Conservation (phyloP, 164 flowering plant species). For the Saururus chinensis region DNA sequence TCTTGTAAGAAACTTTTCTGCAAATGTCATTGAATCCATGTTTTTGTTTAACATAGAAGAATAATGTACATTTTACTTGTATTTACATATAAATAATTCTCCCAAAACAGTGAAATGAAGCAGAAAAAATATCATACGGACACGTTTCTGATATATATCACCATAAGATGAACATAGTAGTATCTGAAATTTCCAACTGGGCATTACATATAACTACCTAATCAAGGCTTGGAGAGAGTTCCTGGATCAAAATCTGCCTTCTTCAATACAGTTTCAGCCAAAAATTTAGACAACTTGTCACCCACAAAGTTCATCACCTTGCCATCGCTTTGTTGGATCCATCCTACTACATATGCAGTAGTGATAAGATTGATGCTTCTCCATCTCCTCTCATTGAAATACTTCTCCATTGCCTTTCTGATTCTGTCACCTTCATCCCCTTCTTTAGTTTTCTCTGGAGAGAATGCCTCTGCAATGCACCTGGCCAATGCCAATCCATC, state of each 20-base stretch:
- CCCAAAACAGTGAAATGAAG: too few relatives aligned
- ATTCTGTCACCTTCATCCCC: slow-evolving; percentile 41
- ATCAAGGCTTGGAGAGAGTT: slow-evolving; percentile 3
- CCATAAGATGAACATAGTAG: not conserved
- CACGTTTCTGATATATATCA: not conserved
- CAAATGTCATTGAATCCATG: too few relatives aligned
- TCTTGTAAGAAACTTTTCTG: too few relatives aligned
- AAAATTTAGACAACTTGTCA: slow-evolving; percentile 5
- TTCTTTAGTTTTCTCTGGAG: slow-evolving; percentile 15
- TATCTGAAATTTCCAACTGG: not conserved
- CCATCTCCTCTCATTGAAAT: slow-evolving; percentile 12
- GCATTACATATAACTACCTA: too few relatives aligned
- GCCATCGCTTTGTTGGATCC: slow-evolving; percentile 7
- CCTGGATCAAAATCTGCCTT: slow-evolving; percentile 13
- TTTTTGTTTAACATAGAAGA: too few relatives aligned
- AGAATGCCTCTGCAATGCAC: slow-evolving; percentile 9
- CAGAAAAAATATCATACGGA: not conserved
- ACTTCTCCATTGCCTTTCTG: slow-evolving; percentile 7
- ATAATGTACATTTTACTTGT: too few relatives aligned
- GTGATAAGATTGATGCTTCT: slow-evolving; percentile 8
- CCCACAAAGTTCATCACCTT: slow-evolving; percentile 9
- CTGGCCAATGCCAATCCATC: slow-evolving; percentile 9
- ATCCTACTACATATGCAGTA: slow-evolving; percentile 13
- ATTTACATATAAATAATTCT: too few relatives aligned
- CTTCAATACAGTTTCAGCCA: slow-evolving; percentile 10